Base-by-base conservation (phyloP, 345 rosid species). In the Sisymbrium irio region DNA sequence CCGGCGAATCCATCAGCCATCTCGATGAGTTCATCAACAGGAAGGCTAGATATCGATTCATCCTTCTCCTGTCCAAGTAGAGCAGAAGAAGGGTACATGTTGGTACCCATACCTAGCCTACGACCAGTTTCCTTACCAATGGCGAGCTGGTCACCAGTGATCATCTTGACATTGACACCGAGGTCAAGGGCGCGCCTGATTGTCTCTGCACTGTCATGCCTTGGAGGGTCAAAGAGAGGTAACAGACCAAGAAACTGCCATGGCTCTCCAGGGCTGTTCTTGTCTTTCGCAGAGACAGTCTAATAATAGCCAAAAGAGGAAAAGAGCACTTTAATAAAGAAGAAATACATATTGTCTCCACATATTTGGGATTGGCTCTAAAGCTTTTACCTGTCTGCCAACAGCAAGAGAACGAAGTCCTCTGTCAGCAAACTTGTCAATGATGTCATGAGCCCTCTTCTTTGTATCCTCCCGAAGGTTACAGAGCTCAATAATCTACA, bases 1-100 rank as follows among this genome's bases (percentile, higher is more conserved):
- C 98, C 98, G 33, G 97, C 96, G 49, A 92, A 92, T 56, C 98
- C 98, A 81, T 92, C 96, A 4, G 98, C 98, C 86, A 86, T 92
- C 83, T 90, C 96, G 5, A 92, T 92, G 54, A 92, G 93, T 74
- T 92, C 98, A 61, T 92, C 95, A 33, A 88, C 78, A n/a, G 88
- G 87, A 37, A 90, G 81, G 30, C 77, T 47, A 46, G 86, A 80
- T 58, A 90, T 63, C 1, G 80, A 32, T 19, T 77, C 89, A 57
- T 85, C 91, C 66, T 82, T 86, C 37, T 79, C 67, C 51, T 88
- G 79, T 30, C 98, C 98, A 47, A 92, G 89, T 47, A 92, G 90
- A 35, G 94, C 88, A 7, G 98, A 90, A 56, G 96, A 92, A n/a
- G 98, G 96, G 72, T 92, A 90, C 98, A 92, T 92, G 76, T 92